Conservation (phyloP, 192 early-diverging fungal genomes). For the Coemansia sp. region DNA sequence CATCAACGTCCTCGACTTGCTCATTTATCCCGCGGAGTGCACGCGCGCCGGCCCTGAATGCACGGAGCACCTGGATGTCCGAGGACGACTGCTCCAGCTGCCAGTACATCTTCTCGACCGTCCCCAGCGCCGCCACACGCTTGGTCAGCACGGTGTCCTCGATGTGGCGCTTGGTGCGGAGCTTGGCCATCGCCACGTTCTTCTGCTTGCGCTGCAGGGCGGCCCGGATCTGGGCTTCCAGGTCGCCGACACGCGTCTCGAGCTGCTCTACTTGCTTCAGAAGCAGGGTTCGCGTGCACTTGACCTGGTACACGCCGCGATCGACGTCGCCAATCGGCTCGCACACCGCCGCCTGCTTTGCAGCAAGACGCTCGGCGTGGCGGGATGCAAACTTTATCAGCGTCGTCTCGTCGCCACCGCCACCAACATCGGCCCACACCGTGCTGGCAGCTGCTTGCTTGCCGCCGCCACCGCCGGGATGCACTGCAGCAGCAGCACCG, state of each 20-base stretch:
- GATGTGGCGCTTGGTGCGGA: constrained; percentile 25
- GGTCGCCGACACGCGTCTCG: constrained; percentile 13
- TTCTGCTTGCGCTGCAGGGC: constrained; percentile 15
- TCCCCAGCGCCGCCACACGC: constrained; percentile 23
- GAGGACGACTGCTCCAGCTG: constrained; percentile 41
- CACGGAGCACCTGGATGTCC: constrained; percentile 35
- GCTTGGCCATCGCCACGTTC: constrained; percentile 18
- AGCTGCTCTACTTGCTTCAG: constrained; percentile 21
- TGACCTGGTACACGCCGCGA: constrained; percentile 29
- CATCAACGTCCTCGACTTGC: constrained; percentile 7
- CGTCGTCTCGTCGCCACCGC: neutral
- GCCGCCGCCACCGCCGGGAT: neutral
- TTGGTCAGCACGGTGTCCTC: constrained; percentile 19
- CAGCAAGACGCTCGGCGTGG: neutral
- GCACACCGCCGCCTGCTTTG: neutral
- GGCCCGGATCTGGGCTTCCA: constrained; percentile 16
- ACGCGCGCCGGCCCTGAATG: constrained; percentile 27
- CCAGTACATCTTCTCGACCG: constrained; percentile 22
- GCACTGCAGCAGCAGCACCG: neutral
- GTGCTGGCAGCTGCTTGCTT: neutral
- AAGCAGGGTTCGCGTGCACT: constrained; percentile 14
- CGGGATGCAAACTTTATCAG: constrained; percentile 38
- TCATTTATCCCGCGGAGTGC: constrained; percentile 28
- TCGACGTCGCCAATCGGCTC: constrained; percentile 27
- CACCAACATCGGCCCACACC: neutral